Percentiles rank a stretch among this genome's conserved stretches.
Conservation (phyloP, 331 rosid genomes). For the Phaseolus coccineus region DNA sequence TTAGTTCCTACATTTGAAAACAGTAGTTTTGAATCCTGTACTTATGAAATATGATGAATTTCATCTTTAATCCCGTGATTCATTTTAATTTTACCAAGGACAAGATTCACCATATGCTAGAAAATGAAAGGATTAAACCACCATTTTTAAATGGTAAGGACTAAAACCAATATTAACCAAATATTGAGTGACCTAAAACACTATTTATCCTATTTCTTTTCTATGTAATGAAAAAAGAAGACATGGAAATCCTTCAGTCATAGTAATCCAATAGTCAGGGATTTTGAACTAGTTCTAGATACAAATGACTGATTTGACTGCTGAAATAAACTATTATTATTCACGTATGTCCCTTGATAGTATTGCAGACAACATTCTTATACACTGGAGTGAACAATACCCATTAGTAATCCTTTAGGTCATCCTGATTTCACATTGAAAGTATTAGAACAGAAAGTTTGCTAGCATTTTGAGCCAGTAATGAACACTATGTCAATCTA, state of each 20-base stretch:
- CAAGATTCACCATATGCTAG: not conserved
- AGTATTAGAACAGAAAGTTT: not conserved
- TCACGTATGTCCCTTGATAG: not conserved
- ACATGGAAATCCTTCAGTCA: not conserved
- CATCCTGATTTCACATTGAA: not conserved
- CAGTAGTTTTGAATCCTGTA: not conserved
- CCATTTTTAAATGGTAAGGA: not conserved
- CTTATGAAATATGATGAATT: not conserved
- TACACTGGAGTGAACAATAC: not conserved
- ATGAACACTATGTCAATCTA: not conserved
- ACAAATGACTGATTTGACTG: not conserved
- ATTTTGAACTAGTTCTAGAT: not conserved
- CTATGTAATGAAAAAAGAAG: not conserved
- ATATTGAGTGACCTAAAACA: not conserved
- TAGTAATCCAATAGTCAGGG: not conserved
- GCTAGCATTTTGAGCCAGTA: not conserved
- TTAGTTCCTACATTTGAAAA: not conserved
- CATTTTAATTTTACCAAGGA: not conserved
- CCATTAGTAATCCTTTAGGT: not conserved
- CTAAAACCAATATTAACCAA: not conserved
- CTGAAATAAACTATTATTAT: not conserved
- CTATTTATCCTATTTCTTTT: not conserved
- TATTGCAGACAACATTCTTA: not conserved
- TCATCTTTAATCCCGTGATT: not conserved
- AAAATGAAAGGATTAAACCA: not conserved